Evolutionary conservation across 495 filamentous ascomycete species (phyloP).

Genomic region (Penicillium atrosanguineum): DNA sequence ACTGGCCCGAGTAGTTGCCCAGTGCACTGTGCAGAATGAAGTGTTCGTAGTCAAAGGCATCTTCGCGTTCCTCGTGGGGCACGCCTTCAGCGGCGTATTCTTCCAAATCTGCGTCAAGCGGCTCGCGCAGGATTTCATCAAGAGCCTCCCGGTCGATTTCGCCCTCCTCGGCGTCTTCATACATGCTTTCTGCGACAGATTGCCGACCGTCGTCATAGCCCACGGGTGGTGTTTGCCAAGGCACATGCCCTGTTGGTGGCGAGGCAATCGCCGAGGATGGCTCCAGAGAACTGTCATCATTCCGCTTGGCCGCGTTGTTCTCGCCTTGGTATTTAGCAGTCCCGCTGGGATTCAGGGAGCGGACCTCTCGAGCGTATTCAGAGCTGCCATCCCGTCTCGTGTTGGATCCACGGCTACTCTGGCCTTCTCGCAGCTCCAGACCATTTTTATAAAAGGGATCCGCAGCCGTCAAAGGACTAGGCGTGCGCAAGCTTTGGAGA

Average conservation of each 20-base stretch:
- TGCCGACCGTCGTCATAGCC: slow-evolving; percentile 26
- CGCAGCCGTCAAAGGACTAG: slow-evolving; percentile 79
- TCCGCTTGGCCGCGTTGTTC: not conserved
- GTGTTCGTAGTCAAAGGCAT: slow-evolving; percentile 96
- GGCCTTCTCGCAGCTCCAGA: slow-evolving; percentile 36
- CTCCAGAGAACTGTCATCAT: slow-evolving; percentile 10
- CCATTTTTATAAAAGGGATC: slow-evolving; percentile 70
- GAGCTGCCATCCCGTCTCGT: slow-evolving; percentile 18
- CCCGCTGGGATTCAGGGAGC: slow-evolving; percentile 3
- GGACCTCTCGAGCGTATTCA: slow-evolving; percentile 16
- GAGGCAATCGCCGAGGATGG: not conserved
- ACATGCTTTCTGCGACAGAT: slow-evolving; percentile 51
- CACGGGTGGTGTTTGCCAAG: not conserved
- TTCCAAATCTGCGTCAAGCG: slow-evolving; percentile 38
- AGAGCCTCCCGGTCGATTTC: slow-evolving; percentile 49
- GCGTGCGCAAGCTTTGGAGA: slow-evolving; percentile 76
- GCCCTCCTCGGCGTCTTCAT: slow-evolving; percentile 58
- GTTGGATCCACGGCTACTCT: slow-evolving; percentile 23
- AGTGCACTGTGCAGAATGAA: slow-evolving; percentile 91
- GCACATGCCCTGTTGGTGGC: not conserved
- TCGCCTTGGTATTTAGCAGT: slow-evolving; percentile 1
- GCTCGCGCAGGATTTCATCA: slow-evolving; percentile 43
- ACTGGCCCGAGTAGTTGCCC: slow-evolving; percentile 59
- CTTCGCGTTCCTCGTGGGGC: slow-evolving; percentile 89
- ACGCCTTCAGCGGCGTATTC: slow-evolving; percentile 26